A percentile compares a stretch with the other conserved stretches of the same genome.
These are phyloP conservation scores for Fusarium pseudocircinatum DNA, from an alignment of 2,329 filamentous ascomycete genomes.

Conservation along the genomic window DNA sequence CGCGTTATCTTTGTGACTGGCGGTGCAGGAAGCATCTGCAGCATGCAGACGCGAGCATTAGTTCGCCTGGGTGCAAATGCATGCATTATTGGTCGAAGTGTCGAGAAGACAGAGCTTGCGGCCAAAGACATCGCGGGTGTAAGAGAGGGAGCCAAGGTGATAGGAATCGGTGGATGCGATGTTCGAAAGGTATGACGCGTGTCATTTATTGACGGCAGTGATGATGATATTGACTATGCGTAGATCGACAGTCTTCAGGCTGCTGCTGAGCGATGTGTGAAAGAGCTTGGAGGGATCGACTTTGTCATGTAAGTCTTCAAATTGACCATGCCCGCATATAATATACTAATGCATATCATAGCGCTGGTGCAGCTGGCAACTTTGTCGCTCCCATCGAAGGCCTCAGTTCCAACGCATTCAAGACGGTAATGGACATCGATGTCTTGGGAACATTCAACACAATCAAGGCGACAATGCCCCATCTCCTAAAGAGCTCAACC, in stretches of 20 bases:
- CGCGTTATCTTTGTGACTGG: conserved; percentile 96
- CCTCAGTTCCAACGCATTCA: conserved; percentile 90
- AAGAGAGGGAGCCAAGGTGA: conserved; percentile 80
- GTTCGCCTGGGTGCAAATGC: conserved; percentile 93
- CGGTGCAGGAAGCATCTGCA: conserved; percentile 93
- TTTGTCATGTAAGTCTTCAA: conserved; percentile 79
- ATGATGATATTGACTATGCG: not conserved
- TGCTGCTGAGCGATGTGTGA: conserved; percentile 81
- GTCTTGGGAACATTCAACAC: conserved; percentile 94
- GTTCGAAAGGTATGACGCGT: conserved; percentile 71
- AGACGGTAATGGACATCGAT: conserved; percentile 95
- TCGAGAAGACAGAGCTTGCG: conserved; percentile 83
- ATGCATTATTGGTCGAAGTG: conserved; percentile 91
- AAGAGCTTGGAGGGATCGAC: conserved; percentile 88
- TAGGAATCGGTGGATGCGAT: conserved; percentile 83
- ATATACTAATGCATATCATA: conserved; percentile 47
- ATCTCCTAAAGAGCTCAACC: conserved; percentile 78
- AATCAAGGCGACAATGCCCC: conserved; percentile 87
- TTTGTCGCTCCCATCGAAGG: conserved; percentile 88
- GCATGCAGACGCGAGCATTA: conserved; percentile 89
- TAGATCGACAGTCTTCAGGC: conserved; percentile 55
- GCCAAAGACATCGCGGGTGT: conserved; percentile 85
- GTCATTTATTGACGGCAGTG: not conserved
- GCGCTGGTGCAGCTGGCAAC: conserved; percentile 94
- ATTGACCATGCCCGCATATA: not conserved